Evolutionary conservation across 1,139 yeast species (phyloP).

Genomic region (Meyerozyma smithsonii): DNA sequence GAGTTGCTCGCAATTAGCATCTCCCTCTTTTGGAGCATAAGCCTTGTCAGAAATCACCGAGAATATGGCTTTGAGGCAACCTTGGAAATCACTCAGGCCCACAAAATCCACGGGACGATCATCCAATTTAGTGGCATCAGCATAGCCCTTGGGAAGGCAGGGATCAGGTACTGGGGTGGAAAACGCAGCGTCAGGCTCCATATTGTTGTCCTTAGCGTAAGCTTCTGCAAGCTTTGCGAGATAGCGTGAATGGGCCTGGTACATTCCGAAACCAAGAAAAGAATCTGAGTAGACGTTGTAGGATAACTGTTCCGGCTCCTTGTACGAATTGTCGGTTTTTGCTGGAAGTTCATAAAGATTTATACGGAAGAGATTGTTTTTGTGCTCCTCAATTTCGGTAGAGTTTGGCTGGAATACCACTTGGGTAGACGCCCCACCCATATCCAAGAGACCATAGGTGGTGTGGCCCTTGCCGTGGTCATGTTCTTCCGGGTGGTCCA

Average conservation of each 20-base stretch:
- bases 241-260: constrained; percentile 58
- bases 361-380: constrained; percentile 50
- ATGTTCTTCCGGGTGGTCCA: constrained; percentile 46
- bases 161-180: constrained; percentile 47
- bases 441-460: constrained; percentile 72
- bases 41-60: constrained; percentile 45
- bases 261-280: constrained; percentile 73
- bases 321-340: constrained; percentile 6
- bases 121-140: constrained; percentile 19
- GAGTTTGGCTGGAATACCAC: constrained; percentile 70
- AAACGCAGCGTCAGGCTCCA: constrained; percentile 8
- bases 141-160: constrained; percentile 52
- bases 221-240: constrained; percentile 32
- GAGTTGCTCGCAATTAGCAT: constrained; percentile 26
- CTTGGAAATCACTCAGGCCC: constrained; percentile 59
- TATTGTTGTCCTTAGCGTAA: constrained; percentile 14
- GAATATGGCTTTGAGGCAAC: constrained; percentile 49
- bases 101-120: constrained; percentile 31
- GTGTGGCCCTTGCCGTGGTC: constrained; percentile 49
- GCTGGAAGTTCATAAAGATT: constrained; percentile 39
- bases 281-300: constrained; percentile 65
- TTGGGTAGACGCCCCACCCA: constrained; percentile 91
- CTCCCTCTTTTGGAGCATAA: constrained; percentile 17
- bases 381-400: constrained; percentile 50
- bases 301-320: constrained; percentile 19